Evolutionary conservation across 129 eudicot species (phyloP), one percentile per base, ranked within the genome.

Genomic region (Kitagawia praeruptora): DNA sequence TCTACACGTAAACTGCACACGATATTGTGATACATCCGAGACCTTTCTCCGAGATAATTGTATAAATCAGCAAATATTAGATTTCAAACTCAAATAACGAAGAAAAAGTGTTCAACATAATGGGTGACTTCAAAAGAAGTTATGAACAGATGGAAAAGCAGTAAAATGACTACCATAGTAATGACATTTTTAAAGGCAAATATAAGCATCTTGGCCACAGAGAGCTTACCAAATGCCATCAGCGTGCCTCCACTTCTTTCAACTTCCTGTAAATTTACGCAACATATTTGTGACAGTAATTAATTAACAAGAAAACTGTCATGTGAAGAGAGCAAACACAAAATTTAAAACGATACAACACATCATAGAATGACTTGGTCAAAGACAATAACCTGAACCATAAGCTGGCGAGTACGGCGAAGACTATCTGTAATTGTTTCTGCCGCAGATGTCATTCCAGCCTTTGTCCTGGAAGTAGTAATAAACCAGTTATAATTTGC

Each of bases 391-490:
- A 93, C 98, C 96, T 91, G 97, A 89, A 87, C 96, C 98, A 94
- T 94, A 77, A 94, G 56, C 72, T 94, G 98, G 27, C 97, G 94
- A 53, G 96, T 89, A 69, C 98, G 96, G 4, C 97, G 89, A 81
- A 94, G 98, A 79, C 98, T 88, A 71, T 94, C 98, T 75, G 98
- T 94, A 82, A 94, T 94, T 86, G 97, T 91, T 82, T 94, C 97
- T 75, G 98, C 98, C 21, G 97, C 98, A 78, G 98, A 89, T 53
- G 98, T 94, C 97, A 94, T 94, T 79, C 98, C 98, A 42, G 96
- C 93, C 88, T 89, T 94, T 82, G 98, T 94, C 88, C 98, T 93
- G 74, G 64, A 53, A 71, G 58, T 38, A 76, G 48, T 19, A 39
- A 56, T 12, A 82, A 54, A 41, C 61, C 25, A 49, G 46, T 42